Evolutionary conservation across 352 stramenopile genomes (phyloP).

Genomic region (Phytophthora macrochlamydospora): DNA sequence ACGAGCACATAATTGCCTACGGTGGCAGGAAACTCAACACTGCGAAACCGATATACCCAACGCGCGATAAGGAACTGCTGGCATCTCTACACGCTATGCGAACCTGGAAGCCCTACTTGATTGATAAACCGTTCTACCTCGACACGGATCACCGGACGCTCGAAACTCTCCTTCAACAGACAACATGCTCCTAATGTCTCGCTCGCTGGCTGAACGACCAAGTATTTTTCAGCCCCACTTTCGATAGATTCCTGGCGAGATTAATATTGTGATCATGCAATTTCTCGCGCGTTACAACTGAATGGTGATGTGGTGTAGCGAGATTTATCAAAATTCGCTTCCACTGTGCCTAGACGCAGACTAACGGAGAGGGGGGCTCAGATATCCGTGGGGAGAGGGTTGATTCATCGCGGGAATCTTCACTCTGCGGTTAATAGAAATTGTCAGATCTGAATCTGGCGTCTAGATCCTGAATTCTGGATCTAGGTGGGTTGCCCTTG

Average conservation of each 20-base stretch:
- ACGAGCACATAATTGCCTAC: background rate
- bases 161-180: slow-evolving; percentile 6
- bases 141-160: slow-evolving; percentile 19
- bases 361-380: too few relatives aligned
- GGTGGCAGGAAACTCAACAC: background rate
- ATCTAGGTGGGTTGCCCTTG: too few relatives aligned
- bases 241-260: background rate
- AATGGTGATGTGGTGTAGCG: too few relatives aligned
- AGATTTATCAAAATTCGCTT: too few relatives aligned
- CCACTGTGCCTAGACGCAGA: too few relatives aligned
- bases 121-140: slow-evolving; percentile 18
- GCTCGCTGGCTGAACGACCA: slow-evolving; percentile 4
- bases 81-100: background rate
- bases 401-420: too few relatives aligned
- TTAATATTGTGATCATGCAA: slow-evolving; percentile 1
- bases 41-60: background rate
- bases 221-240: slow-evolving; percentile 1
- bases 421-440: too few relatives aligned
- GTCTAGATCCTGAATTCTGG: too few relatives aligned
- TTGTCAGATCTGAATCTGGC: too few relatives aligned
- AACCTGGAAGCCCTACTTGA: background rate
- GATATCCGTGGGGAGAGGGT: too few relatives aligned
- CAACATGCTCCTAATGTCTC: background rate
- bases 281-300: background rate
- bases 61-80: background rate